Percentiles rank a stretch among this genome's conserved stretches.
Conservation (phyloP, 129 eudicot genomes). For the Logfia minima region DNA sequence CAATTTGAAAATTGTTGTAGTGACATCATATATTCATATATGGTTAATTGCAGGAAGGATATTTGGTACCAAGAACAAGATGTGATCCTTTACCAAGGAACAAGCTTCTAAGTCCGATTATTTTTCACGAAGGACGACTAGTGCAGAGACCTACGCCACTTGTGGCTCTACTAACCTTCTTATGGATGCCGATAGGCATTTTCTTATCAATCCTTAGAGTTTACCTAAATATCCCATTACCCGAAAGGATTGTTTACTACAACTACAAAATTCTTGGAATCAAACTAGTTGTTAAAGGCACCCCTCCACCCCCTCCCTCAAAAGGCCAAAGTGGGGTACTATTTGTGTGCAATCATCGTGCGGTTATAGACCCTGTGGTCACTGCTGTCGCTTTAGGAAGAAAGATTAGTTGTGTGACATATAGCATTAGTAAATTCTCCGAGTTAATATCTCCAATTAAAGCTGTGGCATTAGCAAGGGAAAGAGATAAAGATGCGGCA, state of each 20-base stretch:
- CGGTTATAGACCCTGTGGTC: slow-evolving; percentile 72
- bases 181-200: slow-evolving; percentile 87
- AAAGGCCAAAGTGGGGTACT: slow-evolving; percentile 68
- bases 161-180: slow-evolving; percentile 59
- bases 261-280: slow-evolving; percentile 67
- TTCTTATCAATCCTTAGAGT: slow-evolving; percentile 60
- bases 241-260: slow-evolving; percentile 62
- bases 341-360: slow-evolving; percentile 86
- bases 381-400: slow-evolving; percentile 71
- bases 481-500: slow-evolving; percentile 70
- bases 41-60: slow-evolving; percentile 65
- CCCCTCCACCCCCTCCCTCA: slow-evolving; percentile 73
- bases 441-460: slow-evolving; percentile 73
- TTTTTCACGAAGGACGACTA: slow-evolving; percentile 86
- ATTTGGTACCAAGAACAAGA: slow-evolving; percentile 60
- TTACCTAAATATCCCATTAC: slow-evolving; percentile 61
- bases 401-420: slow-evolving; percentile 78
- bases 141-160: slow-evolving; percentile 79
- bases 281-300: slow-evolving; percentile 75
- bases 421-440: slow-evolving; percentile 75
- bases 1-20: not conserved
- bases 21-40: not conserved
- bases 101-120: slow-evolving; percentile 69
- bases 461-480: slow-evolving; percentile 75
- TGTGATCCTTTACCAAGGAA: slow-evolving; percentile 55